Percentiles rank a stretch among this genome's conserved stretches.
These are phyloP conservation scores for Podaxis sp. DNA, from an alignment of 768 basidiomycete species.

Conservation along the genomic window DNA sequence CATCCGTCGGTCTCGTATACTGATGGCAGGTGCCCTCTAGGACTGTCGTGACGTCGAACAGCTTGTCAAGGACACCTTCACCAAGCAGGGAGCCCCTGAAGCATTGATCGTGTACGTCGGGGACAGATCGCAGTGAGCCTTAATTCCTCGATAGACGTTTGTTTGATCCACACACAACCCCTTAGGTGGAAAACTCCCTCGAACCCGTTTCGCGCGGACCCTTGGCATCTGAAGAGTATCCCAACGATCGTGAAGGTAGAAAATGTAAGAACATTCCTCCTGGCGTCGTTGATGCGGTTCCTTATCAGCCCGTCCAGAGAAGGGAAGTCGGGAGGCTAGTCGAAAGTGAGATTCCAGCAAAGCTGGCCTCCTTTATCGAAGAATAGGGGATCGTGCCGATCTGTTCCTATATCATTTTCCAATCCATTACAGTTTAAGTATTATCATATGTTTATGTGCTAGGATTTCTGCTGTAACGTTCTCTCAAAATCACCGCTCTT, in stretches of 20 bases:
- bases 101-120: constrained; percentile 72
- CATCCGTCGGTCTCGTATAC: constrained; percentile 3
- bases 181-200: constrained; percentile 63
- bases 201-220: constrained; percentile 58
- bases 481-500: constrained; percentile 65
- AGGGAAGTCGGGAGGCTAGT: constrained; percentile 41
- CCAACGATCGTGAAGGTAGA: constrained; percentile 66
- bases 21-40: constrained; percentile 25
- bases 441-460: background rate
- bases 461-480: background rate
- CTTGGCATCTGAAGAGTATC: constrained; percentile 58
- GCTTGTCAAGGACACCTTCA: constrained; percentile 51
- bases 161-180: background rate
- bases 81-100: constrained; percentile 38
- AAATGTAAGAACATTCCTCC: constrained; percentile 41
- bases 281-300: background rate
- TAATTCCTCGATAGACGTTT: background rate
- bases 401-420: background rate
- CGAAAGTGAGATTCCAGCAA: constrained; percentile 32
- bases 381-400: constrained; percentile 1
- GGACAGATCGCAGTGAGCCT: constrained; percentile 55
- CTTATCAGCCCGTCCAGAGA: constrained; percentile 26
- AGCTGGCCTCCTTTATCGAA: constrained; percentile 30
- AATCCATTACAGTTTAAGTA: background rate
- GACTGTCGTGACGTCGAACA: constrained; percentile 67